Base-by-base conservation (phyloP, 805 yeast species). In the Blastobotrys mokoenaii region DNA sequence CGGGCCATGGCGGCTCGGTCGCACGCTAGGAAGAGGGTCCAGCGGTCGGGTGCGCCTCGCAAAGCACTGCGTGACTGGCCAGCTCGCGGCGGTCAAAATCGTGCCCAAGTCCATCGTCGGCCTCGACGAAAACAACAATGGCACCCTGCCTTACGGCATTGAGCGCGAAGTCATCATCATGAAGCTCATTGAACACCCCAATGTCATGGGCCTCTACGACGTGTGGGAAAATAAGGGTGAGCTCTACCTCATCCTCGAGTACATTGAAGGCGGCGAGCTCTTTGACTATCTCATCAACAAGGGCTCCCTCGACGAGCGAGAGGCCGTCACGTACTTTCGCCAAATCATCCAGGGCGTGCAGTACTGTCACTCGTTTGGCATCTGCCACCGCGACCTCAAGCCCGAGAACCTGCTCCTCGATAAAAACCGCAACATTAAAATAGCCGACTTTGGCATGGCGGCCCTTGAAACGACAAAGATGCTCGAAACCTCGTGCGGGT, bases 391-490 rank as follows among this genome's bases (percentile, higher is more conserved):
- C 50, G 95, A 86, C 61, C 71, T 86, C 56, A 84, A 84, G 59
- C 94, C 94, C 2, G 94, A 84, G 60, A 84, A 84, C 66, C 65
- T 84, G 55, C 65, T 84, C 37, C 69, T 89, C 37, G 97, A 89
- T 67, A 80, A 82, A 60, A 75, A 86, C 61, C 77, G 81, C 51
- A 88, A 87, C 63, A 89, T 93, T 63, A 93, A 93, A 64, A 87
- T 93, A 53, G 98, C 98, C 8, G 98, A 93, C 66, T 93, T 93
- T 62, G 98, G 98, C 30, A 93, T 93, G 98, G 98, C 98, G 14
- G 97, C 98, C 5, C 69, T 93, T 39, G 97, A 93, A 63, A 77
- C 86, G 27, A 61, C 69, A n/a, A 79, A 83, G 55, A 67, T 90
- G 58, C 70, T 93, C 47, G 97, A 90, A 63, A 93, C 98, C 3